phyloP scores from a whole-genome alignment of 1,284 basidiomycete species.

The Pterulicium gracile region DNA sequence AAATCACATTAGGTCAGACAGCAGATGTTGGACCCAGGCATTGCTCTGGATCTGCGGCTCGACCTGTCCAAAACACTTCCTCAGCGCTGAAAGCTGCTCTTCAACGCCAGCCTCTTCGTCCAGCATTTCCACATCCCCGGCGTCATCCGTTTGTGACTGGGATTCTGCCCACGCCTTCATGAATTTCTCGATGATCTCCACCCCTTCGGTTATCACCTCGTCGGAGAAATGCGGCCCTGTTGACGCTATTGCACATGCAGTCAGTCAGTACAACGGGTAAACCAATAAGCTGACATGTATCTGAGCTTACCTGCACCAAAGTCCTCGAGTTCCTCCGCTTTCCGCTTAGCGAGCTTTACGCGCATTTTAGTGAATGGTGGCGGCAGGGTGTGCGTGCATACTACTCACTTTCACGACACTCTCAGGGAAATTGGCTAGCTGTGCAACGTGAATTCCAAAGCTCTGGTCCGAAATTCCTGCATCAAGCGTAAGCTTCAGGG shows the following conservation, averaged over 20 bases:
- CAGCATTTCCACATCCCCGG: conserved; percentile 49
- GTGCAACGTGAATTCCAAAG: conserved; percentile 97
- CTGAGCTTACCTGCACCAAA: conserved; percentile 50
- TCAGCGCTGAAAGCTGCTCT: conserved; percentile 61
- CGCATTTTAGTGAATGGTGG: neutral
- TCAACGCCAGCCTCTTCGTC: conserved; percentile 23
- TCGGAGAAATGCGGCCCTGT: conserved; percentile 38
- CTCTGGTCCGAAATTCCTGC: conserved; percentile 86
- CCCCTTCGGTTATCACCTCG: conserved; percentile 67
- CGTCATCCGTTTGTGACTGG: conserved; percentile 22
- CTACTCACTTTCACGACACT: conserved; percentile 74
- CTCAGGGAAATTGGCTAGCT: conserved; percentile 93
- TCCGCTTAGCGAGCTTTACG: conserved; percentile 78
- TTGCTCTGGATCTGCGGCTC: conserved; percentile 62
- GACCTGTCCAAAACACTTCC: conserved; percentile 56
- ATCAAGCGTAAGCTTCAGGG: neutral
- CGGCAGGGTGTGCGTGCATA: neutral
- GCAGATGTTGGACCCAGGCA: conserved; percentile 42
- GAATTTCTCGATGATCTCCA: conserved; percentile 73
- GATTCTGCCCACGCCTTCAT: conserved; percentile 62
- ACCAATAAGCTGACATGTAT: neutral
- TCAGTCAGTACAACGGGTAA: conserved; percentile 10
- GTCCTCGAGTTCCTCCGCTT: conserved; percentile 95
- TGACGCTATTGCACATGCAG: conserved; percentile 18
- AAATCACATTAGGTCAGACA: conserved; percentile 1